Percentiles rank a stretch among this genome's conserved stretches.
Conservation (phyloP, 1,284 basidiomycete genomes). For the Malassezia cuniculi region DNA sequence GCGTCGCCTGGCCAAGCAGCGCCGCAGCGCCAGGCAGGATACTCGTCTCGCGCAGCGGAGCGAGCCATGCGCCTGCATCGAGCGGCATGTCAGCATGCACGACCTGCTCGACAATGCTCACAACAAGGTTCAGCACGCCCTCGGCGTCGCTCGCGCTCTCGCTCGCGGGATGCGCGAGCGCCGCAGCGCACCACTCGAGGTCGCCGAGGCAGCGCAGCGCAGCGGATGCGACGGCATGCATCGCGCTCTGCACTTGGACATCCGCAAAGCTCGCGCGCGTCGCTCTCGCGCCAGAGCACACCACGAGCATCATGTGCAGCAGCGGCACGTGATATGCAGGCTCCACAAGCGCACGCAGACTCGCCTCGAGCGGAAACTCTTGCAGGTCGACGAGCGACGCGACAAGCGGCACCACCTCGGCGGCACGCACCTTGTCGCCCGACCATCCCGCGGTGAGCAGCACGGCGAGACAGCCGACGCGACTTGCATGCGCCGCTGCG, state of each 20-base stretch:
- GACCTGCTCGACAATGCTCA: conserved; percentile 17
- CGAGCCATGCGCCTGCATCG: conserved; percentile 2
- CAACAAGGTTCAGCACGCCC: conserved; percentile 12
- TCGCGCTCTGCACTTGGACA: too few relatives aligned
- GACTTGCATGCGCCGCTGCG: not conserved
- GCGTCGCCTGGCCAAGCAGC: conserved; percentile 4
- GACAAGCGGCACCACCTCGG: not conserved
- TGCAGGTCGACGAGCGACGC: conserved; percentile 2
- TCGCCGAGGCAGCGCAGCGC: conserved; percentile 1
- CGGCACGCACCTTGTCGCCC: not conserved
- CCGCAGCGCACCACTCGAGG: too few relatives aligned
- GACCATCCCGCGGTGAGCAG: conserved; percentile 6
- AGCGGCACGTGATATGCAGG: conserved; percentile 1
- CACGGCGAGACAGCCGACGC: conserved; percentile 1
- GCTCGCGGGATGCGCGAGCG: not conserved
- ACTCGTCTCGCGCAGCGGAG: conserved; percentile 2
- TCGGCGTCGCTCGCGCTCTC: conserved; percentile 1
- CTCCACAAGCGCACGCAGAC: not conserved
- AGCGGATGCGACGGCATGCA: conserved; percentile 2
- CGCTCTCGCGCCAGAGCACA: not conserved
- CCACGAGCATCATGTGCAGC: conserved; percentile 3
- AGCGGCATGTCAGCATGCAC: not conserved
- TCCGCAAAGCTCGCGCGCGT: too few relatives aligned
- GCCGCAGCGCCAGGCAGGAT: not conserved
- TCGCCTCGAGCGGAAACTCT: conserved; percentile 2